Evolutionary conservation across 169 alveolate species (phyloP).

Genomic region (Plasmodium billcollinsi): DNA sequence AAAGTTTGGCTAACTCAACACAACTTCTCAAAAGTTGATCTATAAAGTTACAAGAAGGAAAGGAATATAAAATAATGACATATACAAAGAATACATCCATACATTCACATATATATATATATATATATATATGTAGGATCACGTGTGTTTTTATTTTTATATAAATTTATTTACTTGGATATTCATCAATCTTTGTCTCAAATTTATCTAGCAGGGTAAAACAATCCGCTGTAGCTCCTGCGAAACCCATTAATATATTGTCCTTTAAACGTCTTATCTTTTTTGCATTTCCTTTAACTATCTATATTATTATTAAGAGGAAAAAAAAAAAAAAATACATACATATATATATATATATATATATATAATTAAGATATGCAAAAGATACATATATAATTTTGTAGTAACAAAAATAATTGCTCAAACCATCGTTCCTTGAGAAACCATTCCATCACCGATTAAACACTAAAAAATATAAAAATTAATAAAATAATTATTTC

Average conservation of each 20-base stretch:
- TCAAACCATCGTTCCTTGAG: constrained; percentile 83
- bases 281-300: constrained; percentile 84
- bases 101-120: neutral
- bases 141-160: neutral
- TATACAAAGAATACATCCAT: neutral
- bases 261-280: constrained; percentile 81
- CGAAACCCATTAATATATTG: constrained; percentile 85
- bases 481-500: constrained; percentile 29
- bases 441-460: constrained; percentile 85
- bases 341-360: neutral
- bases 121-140: neutral
- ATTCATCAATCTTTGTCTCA: constrained; percentile 87
- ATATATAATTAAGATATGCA: constrained; percentile 3
- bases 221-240: constrained; percentile 91
- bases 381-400: constrained; percentile 1
- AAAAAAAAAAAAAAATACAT: constrained; percentile 29
- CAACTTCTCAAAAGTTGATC: constrained; percentile 89
- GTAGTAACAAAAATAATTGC: neutral
- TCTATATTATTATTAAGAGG: constrained; percentile 56
- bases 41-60: neutral
- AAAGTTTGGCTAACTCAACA: constrained; percentile 88
- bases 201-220: constrained; percentile 86
- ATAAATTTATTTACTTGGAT: constrained; percentile 80
- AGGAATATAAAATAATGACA: constrained; percentile 1
- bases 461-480: constrained; percentile 76